A percentile compares a stretch with the other conserved stretches of the same genome.
Conservation (phyloP, 805 yeast genomes). For the Danielozyma ontarioensis region DNA sequence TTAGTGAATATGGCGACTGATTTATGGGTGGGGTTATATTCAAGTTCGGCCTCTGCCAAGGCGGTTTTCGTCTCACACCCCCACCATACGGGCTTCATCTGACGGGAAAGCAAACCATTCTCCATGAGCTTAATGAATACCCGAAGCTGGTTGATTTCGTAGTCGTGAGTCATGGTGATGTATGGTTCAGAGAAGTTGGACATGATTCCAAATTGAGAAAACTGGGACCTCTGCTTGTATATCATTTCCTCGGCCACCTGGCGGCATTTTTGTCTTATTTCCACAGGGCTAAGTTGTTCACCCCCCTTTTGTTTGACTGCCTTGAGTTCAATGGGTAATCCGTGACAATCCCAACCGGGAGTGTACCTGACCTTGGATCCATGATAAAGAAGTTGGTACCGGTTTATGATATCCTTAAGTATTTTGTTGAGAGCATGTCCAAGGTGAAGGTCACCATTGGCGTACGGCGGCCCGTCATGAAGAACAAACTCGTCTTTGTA, state of each 20-base stretch:
- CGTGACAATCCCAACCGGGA: slow-evolving; percentile 99
- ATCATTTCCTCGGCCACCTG: slow-evolving; percentile 68
- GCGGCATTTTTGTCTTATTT: slow-evolving; percentile 61
- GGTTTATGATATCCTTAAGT: slow-evolving; percentile 75
- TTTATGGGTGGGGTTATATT: slow-evolving; percentile 67
- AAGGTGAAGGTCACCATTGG: slow-evolving; percentile 88
- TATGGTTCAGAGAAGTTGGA: slow-evolving; percentile 76
- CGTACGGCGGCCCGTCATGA: slow-evolving; percentile 99
- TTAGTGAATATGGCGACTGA: slow-evolving; percentile 66
- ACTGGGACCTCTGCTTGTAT: slow-evolving; percentile 55
- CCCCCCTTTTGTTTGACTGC: slow-evolving; percentile 43
- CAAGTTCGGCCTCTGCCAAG: slow-evolving; percentile 93
- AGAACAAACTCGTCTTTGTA: slow-evolving; percentile 48
- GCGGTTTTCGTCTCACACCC: slow-evolving; percentile 93
- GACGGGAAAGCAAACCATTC: slow-evolving; percentile 69
- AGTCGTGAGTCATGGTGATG: slow-evolving; percentile 63
- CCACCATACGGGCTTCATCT: slow-evolving; percentile 96
- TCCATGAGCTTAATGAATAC: slow-evolving; percentile 64
- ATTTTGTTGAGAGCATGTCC: slow-evolving; percentile 92
- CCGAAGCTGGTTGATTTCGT: slow-evolving; percentile 69
- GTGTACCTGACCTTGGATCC: slow-evolving; percentile 64
- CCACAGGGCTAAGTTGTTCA: slow-evolving; percentile 34
- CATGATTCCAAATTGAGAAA: slow-evolving; percentile 71
- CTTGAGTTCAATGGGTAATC: slow-evolving; percentile 90
- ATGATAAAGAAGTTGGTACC: slow-evolving; percentile 55